Evolutionary conservation across 129 eudicot species (phyloP).

Genomic region (Chrysanthemum seticuspe): DNA sequence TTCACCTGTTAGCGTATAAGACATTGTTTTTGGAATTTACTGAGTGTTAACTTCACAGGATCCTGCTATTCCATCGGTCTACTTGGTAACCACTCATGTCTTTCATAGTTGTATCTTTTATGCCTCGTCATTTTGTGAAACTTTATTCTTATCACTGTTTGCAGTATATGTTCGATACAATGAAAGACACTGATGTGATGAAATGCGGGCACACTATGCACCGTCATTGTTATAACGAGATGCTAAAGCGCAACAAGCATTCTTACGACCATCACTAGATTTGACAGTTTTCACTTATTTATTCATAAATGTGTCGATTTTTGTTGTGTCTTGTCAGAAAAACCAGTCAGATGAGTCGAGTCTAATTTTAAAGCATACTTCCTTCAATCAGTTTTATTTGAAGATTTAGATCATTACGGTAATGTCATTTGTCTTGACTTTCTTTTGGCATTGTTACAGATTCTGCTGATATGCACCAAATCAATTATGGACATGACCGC

Average conservation of each 20-base stretch:
- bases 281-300: neutral
- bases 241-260: constrained; percentile 82
- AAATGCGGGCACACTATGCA: constrained; percentile 99
- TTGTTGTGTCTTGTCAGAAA: constrained; percentile 24
- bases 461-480: too few species aligned
- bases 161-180: constrained; percentile 90
- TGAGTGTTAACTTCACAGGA: constrained; percentile 37
- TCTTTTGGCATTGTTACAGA: too few species aligned
- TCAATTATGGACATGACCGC: too few species aligned
- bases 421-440: too few species aligned
- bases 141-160: constrained; percentile 2
- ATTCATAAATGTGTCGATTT: neutral
- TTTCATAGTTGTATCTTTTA: neutral
- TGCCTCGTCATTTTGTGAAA: neutral
- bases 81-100: constrained; percentile 73
- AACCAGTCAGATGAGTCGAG: too few species aligned
- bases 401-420: too few species aligned
- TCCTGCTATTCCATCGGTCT: constrained; percentile 76
- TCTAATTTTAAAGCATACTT: constrained; percentile 58
- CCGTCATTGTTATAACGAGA: constrained; percentile 79
- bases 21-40: neutral
- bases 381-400: constrained; percentile 8
- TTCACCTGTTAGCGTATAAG: too few species aligned
- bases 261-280: neutral
- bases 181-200: constrained; percentile 86